Percentiles rank a stretch among this genome's conserved stretches.
These are phyloP conservation scores for Leucocoprinus leucothites DNA, from an alignment of 768 basidiomycete genomes.

Conservation along the genomic window DNA sequence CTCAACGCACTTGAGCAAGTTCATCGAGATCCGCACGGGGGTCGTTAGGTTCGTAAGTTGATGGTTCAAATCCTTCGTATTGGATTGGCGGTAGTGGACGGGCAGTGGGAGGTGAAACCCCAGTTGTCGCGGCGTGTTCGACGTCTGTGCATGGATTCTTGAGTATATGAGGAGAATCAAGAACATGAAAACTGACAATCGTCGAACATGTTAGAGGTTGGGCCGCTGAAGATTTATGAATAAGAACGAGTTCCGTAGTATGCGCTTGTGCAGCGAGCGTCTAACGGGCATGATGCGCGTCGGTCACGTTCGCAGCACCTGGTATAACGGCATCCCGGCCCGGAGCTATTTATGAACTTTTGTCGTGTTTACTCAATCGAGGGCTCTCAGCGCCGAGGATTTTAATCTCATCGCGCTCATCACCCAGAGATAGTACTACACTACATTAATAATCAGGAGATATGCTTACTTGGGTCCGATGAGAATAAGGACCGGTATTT, in stretches of 20 bases:
- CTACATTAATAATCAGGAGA: too few relatives aligned
- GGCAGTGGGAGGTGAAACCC: slow-evolving; percentile 27
- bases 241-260: not conserved
- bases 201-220: slow-evolving; percentile 51
- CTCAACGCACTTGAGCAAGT: slow-evolving; percentile 24
- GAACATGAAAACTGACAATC: slow-evolving; percentile 48
- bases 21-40: slow-evolving; percentile 39
- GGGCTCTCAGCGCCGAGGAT: too few relatives aligned
- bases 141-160: slow-evolving; percentile 56
- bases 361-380: too few relatives aligned
- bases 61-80: slow-evolving; percentile 88
- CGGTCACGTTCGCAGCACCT: slow-evolving; percentile 8
- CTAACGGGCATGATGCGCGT: not conserved
- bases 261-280: not conserved
- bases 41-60: slow-evolving; percentile 53
- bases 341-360: slow-evolving; percentile 1
- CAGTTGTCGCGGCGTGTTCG: slow-evolving; percentile 69
- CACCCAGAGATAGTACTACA: too few relatives aligned
- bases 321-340: not conserved
- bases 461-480: slow-evolving; percentile 8
- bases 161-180: slow-evolving; percentile 9
- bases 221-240: slow-evolving; percentile 17
- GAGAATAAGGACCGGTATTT: not conserved
- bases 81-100: slow-evolving; percentile 56
- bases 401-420: too few relatives aligned